Evolutionary conservation across 495 filamentous ascomycete genomes (phyloP).

Genomic region (Talaromyces stipitatus): DNA sequence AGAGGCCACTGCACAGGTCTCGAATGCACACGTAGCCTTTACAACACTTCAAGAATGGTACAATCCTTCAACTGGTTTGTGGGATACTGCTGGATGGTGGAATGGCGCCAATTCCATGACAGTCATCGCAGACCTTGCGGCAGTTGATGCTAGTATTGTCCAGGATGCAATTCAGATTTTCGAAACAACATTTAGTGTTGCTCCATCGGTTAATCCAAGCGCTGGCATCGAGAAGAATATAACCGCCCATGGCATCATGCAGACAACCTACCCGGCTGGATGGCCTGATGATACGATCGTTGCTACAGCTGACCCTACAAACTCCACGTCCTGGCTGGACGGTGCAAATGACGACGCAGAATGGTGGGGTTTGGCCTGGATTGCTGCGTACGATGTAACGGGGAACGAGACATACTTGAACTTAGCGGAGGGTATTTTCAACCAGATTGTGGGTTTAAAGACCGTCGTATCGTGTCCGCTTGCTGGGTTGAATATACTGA

Average conservation of each 20-base stretch:
- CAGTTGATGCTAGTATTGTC: conserved; percentile 26
- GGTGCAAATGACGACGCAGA: conserved; percentile 64
- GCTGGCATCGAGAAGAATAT: conserved; percentile 8
- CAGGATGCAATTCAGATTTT: conserved; percentile 30
- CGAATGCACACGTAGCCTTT: conserved; percentile 38
- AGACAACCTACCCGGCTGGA: conserved; percentile 8
- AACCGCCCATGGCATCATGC: conserved; percentile 5
- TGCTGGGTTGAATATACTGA: not conserved
- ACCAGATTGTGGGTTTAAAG: conserved; percentile 39
- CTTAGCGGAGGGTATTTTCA: conserved; percentile 52
- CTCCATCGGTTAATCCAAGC: conserved; percentile 18
- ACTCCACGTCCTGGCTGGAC: conserved; percentile 36
- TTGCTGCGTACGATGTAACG: conserved; percentile 57
- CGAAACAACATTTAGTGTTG: conserved; percentile 30
- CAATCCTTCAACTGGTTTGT: conserved; percentile 51
- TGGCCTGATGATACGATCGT: not conserved
- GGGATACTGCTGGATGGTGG: conserved; percentile 67
- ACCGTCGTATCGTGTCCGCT: conserved; percentile 3
- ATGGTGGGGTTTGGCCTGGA: conserved; percentile 66
- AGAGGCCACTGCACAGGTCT: not conserved
- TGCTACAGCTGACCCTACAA: conserved; percentile 13
- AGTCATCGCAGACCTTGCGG: conserved; percentile 52
- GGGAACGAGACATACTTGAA: conserved; percentile 44
- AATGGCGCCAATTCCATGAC: conserved; percentile 66
- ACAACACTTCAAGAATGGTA: conserved; percentile 57